Evolutionary conservation across 805 yeast genomes (phyloP).

Genomic region (Yarrowia sp.): DNA sequence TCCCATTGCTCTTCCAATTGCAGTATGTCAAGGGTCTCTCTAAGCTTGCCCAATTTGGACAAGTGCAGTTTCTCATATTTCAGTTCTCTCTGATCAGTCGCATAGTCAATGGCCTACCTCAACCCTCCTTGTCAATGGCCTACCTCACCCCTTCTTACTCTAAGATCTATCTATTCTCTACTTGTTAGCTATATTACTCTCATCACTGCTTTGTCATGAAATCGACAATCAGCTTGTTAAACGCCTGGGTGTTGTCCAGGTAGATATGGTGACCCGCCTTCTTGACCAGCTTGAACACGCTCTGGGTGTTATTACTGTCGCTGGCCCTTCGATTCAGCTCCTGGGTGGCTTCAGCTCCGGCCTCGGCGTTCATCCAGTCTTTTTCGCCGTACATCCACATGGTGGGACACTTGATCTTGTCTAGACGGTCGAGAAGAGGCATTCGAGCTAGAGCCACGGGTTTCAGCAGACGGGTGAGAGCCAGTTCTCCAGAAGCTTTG

Average conservation of each 20-base stretch:
- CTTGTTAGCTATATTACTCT: too few species aligned
- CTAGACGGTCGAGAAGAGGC: slow-evolving; percentile 63
- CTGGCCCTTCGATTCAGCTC: slow-evolving; percentile 40
- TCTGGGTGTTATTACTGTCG: slow-evolving; percentile 36
- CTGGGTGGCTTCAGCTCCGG: slow-evolving; percentile 51
- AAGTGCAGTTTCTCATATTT: too few species aligned
- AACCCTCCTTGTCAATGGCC: too few species aligned
- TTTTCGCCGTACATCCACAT: slow-evolving; percentile 85
- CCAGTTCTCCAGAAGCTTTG: slow-evolving; percentile 90
- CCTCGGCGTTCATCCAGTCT: slow-evolving; percentile 67
- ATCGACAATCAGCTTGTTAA: slow-evolving; percentile 57
- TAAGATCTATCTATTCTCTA: too few species aligned
- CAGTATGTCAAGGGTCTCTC: too few species aligned
- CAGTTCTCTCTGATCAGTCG: too few species aligned
- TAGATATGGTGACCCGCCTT: slow-evolving; percentile 76
- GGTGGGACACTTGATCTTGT: slow-evolving; percentile 62
- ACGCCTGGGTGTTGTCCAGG: slow-evolving; percentile 62
- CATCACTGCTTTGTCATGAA: slow-evolving; percentile 48
- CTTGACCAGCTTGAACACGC: slow-evolving; percentile 52
- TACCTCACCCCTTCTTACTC: too few species aligned
- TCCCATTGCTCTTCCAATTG: too few species aligned
- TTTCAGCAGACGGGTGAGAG: slow-evolving; percentile 77
- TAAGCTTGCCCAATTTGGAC: too few species aligned
- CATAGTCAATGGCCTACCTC: too few species aligned
- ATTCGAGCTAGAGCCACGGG: slow-evolving; percentile 90